Base-by-base conservation (phyloP, 371 early-diverging fungal species). In the Actinomortierella ambigua region DNA sequence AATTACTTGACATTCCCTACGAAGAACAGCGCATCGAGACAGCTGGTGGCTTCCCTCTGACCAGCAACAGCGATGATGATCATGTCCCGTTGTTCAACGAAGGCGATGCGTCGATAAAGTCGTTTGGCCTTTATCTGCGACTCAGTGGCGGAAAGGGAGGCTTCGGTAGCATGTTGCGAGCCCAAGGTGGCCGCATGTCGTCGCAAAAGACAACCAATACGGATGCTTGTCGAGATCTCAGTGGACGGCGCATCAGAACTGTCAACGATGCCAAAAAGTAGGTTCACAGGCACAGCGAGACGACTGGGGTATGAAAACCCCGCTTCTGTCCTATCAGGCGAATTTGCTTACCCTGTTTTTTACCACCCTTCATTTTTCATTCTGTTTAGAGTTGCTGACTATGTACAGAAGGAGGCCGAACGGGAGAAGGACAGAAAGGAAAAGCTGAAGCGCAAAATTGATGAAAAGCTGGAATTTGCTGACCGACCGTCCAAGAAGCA, bases 201-300 rank as follows among this genome's bases (percentile, higher is more conserved):
- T 86, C 91, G 11, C 88, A 93, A 69, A 95, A 94, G 67, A 90
- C 95, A 0, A 94, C 93, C 28, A 95, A 95, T 78, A 92, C 85
- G 57, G 98, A 98, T 66, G 89, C 91, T 8, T 98, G 98, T 79
- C 82, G 98, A 41, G 98, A 98, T 81, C 81, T 97, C 50, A 88
- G 89, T 52, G 98, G 98, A 1, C 80, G 96, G 43, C 82, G 98
- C 23, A 84, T 98, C 23, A 88, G 91, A 69, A 91, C 94, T 3
- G 88, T 95, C 15, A 95, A 93, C 60, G 95, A 93, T 44, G 95
- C 96, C 34, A 91, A 93, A 79, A 87, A 84, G 92, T 92, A 81
- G 77, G 67, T 46, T 8, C 11, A 44, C n/a, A 9, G 14, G 8
- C 34, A 15, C 17, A 40, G 28, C 20, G 18, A 40, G 24, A 51